Evolutionary conservation across 805 yeast species (phyloP).

Genomic region (Cyberlindnera sargentensis): DNA sequence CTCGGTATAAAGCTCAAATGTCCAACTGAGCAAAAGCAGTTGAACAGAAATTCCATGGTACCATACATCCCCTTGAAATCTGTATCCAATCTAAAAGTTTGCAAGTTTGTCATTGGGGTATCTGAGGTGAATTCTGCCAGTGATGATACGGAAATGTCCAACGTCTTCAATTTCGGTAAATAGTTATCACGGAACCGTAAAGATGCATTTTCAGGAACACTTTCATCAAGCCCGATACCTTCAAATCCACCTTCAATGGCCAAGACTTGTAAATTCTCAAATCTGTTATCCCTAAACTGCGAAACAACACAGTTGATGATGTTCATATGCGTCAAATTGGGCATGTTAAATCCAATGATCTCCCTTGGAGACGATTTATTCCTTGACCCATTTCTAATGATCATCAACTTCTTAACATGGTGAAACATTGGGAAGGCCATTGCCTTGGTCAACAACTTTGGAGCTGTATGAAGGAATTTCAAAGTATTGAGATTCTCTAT

Average conservation of each 20-base stretch:
- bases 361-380: neutral
- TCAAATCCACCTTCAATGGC: neutral
- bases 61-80: conserved; percentile 4
- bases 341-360: neutral
- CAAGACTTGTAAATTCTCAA: neutral
- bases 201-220: neutral
- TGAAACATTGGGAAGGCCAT: neutral
- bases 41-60: conserved; percentile 3
- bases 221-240: neutral
- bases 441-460: neutral
- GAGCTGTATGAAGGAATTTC: neutral
- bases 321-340: conserved; percentile 1
- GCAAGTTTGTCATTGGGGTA: neutral
- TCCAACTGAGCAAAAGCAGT: neutral
- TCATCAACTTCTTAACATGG: neutral
- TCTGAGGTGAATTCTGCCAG: neutral
- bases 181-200: conserved; percentile 1
- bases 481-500: neutral
- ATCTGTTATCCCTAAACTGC: neutral
- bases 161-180: conserved; percentile 4
- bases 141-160: conserved; percentile 1
- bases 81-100: conserved; percentile 6
- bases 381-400: neutral
- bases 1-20: conserved; percentile 1
- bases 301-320: neutral